These are phyloP conservation scores for Fusarium nygamai DNA, from an alignment of 2,329 filamentous ascomycete species.

Conservation along the genomic window DNA sequence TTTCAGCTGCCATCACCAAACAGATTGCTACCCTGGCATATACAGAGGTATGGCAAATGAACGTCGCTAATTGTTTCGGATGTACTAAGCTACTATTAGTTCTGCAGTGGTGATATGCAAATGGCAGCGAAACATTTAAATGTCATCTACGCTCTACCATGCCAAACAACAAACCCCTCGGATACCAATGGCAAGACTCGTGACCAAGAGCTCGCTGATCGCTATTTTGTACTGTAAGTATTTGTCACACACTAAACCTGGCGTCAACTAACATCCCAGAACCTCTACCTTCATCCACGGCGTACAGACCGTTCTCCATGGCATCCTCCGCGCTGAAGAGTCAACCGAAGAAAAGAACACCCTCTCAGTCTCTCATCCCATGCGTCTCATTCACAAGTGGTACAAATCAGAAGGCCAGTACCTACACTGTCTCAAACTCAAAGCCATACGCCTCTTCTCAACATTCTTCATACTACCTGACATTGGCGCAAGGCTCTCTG, in stretches of 20 bases:
- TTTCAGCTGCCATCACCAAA: neutral
- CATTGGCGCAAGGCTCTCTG: neutral
- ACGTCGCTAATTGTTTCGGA: fast-evolving
- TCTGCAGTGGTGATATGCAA: neutral
- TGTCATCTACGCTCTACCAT: neutral
- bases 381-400: neutral
- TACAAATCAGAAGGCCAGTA: neutral
- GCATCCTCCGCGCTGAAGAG: neutral
- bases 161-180: fast-evolving
- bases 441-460: slow-evolving; percentile 9
- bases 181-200: neutral
- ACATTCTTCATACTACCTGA: neutral
- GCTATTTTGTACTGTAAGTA: slow-evolving; percentile 10
- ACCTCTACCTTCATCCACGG: slow-evolving; percentile 1
- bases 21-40: slow-evolving; percentile 8
- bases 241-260: fast-evolving
- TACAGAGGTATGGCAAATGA: neutral
- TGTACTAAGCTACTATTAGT: neutral
- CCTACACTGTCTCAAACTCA: neutral
- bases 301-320: neutral
- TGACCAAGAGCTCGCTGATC: slow-evolving; percentile 4
- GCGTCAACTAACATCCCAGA: neutral
- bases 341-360: fast-evolving
- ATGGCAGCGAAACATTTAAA: slow-evolving; percentile 12
- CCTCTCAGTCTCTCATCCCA: neutral